Evolutionary conservation across 768 basidiomycete genomes (phyloP), one percentile per base, ranked within the genome.

Genomic region (Lactifluus rugatus): DNA sequence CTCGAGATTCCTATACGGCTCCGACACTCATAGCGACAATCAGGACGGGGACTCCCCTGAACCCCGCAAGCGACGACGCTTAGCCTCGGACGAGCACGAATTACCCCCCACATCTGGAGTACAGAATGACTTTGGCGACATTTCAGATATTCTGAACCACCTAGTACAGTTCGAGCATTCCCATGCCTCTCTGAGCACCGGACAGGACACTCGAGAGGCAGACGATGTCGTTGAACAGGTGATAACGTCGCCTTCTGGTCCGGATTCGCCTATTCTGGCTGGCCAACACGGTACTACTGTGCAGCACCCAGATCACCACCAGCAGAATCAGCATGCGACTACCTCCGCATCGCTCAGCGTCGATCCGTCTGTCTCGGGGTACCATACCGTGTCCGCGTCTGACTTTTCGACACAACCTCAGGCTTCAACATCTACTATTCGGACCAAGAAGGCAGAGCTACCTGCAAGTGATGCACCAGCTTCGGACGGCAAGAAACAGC

Each of bases 131-230:
- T 81, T 90, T 58, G 82, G 78, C 66, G 88, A 89, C 65, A 89
- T 89, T 48, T 72, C 89, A 52, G 88, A 90, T 64, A 88, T 89
- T 55, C 71, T 90, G 56, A 84, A 78, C 66, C 87, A 89, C 64
- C 78, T 88, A 37, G 82, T 81, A 5, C 83, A 84, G 59, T 85
- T 90, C 57, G 86, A 83, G 60, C 74, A 80, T 21, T 78, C 79
- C 54, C 69, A 79, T 4, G 74, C 75, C 13, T 1, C 44, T 19
- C 21, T 55, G 25, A 48, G 31, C 23, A 36, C 45, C 13, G 61
- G n/a, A 23, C 48, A 58, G 26, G 56, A 50, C 5, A 0, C 48
- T 10, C 61, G 45, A 13, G 52, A 48, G n/a, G 14, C 52, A 10
- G 53, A 55, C 41, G 62, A 57, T 26, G 31, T 52, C 28, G 52